phyloP scores from a whole-genome alignment of 2,329 filamentous ascomycete genomes.

The Epichloe festucae region DNA sequence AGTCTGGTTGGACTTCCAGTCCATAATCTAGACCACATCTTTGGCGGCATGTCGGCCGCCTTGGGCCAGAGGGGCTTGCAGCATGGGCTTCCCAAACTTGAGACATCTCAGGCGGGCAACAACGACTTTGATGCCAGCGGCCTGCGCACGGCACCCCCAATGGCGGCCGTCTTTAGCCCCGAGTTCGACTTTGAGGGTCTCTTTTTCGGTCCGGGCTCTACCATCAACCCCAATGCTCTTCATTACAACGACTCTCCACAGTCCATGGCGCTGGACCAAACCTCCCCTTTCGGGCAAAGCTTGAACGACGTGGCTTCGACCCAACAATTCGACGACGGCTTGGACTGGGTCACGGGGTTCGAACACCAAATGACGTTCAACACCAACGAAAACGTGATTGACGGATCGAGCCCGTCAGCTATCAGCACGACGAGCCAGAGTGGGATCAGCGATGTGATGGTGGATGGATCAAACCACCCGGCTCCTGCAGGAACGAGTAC shows the following conservation, averaged over 20 bases:
- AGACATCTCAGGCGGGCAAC: slow-evolving; percentile 56
- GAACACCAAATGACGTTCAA: slow-evolving; percentile 63
- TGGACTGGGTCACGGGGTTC: slow-evolving; percentile 73
- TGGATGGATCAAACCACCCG: slow-evolving; percentile 63
- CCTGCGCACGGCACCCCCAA: slow-evolving; percentile 63
- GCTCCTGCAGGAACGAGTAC: slow-evolving; percentile 38
- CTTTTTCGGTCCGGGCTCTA: slow-evolving; percentile 55
- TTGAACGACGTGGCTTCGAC: slow-evolving; percentile 45
- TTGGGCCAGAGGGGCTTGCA: slow-evolving; percentile 53
- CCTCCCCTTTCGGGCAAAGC: slow-evolving; percentile 44
- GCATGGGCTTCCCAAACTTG: slow-evolving; percentile 67
- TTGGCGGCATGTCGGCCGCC: slow-evolving; percentile 57
- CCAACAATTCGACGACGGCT: slow-evolving; percentile 59
- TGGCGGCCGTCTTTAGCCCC: slow-evolving; percentile 46
- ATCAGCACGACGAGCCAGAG: slow-evolving; percentile 92
- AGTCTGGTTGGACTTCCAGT: slow-evolving; percentile 58
- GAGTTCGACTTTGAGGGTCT: slow-evolving; percentile 38
- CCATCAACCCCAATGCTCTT: slow-evolving; percentile 60
- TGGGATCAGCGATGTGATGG: slow-evolving; percentile 80
- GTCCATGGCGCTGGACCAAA: slow-evolving; percentile 47
- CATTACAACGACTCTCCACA: slow-evolving; percentile 75
- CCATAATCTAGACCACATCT: slow-evolving; percentile 48
- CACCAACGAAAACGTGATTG: slow-evolving; percentile 66
- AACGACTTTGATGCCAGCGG: slow-evolving; percentile 50
- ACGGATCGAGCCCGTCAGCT: slow-evolving; percentile 88